Evolutionary conservation across 257 asterid species (phyloP).

Genomic region (Phtheirospermum japonicum): DNA sequence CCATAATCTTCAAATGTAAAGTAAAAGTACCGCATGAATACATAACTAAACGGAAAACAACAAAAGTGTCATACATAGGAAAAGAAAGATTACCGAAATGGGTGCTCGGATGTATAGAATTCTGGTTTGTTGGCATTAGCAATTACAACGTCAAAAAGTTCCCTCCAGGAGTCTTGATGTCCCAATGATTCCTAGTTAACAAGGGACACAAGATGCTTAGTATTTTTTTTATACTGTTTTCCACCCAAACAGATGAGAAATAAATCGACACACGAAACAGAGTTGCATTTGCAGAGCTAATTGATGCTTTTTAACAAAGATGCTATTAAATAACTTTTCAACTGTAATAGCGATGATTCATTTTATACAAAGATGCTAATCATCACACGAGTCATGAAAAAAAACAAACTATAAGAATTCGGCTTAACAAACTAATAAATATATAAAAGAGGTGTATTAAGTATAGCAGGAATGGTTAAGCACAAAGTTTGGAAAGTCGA

Average conservation of each 20-base stretch:
- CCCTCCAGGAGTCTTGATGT: conserved; percentile 86
- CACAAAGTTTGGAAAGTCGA: background rate
- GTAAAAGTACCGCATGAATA: background rate
- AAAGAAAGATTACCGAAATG: conserved; percentile 66
- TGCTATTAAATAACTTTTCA: background rate
- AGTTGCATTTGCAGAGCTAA: too few species aligned
- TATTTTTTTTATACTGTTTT: background rate
- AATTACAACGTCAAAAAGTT: conserved; percentile 92
- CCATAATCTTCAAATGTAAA: background rate
- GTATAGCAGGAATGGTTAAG: background rate
- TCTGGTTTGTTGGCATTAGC: conserved; percentile 98
- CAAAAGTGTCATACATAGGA: conserved; percentile 3
- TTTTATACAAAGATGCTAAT: background rate
- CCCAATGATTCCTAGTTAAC: conserved; percentile 69
- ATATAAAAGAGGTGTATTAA: background rate
- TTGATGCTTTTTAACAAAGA: background rate
- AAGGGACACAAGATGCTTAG: conserved; percentile 26
- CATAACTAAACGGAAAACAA: conserved; percentile 9
- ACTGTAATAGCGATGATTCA: background rate
- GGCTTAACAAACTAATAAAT: background rate
- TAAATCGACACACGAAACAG: too few species aligned
- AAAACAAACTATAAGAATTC: background rate
- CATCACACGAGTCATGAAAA: background rate
- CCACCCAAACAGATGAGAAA: too few species aligned
- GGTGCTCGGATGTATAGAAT: conserved; percentile 94